phyloP scores from a whole-genome alignment of 2,329 filamentous ascomycete species.

The Lachnellula hyalina region DNA sequence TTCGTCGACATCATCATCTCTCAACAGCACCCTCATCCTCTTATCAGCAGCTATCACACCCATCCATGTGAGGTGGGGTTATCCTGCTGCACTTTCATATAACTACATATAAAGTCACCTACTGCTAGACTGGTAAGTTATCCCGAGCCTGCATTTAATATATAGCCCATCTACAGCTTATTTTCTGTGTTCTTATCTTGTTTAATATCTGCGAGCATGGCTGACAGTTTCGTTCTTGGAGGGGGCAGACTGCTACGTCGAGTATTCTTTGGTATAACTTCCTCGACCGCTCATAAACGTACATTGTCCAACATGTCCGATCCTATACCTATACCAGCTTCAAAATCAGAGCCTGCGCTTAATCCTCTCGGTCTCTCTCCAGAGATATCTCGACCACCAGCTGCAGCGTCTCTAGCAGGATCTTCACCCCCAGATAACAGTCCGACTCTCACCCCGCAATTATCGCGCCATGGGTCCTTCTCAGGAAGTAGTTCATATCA shows the following conservation, averaged over 20 bases:
- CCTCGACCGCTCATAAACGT: conserved; percentile 32
- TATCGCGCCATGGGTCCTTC: conserved; percentile 76
- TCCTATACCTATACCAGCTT: conserved; percentile 33
- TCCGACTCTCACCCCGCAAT: conserved; percentile 51
- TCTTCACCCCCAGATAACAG: conserved; percentile 46
- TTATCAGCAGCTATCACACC: not conserved
- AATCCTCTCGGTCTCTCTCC: conserved; percentile 20
- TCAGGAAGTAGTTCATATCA: conserved; percentile 82
- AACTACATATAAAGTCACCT: not conserved
- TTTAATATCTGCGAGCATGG: conserved; percentile 27
- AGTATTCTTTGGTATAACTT: conserved; percentile 37
- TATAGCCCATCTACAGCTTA: not conserved
- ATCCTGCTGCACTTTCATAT: not conserved
- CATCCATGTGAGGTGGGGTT: not conserved
- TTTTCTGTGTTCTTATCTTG: not conserved
- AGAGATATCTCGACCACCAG: conserved; percentile 11
- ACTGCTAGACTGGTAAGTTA: not conserved
- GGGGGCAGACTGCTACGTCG: conserved; percentile 37
- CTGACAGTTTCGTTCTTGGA: conserved; percentile 40
- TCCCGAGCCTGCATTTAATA: not conserved
- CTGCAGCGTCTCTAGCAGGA: conserved; percentile 37
- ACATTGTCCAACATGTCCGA: conserved; percentile 42
- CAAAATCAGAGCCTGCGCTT: conserved; percentile 18
- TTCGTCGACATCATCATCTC: not conserved
- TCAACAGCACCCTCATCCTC: not conserved